Evolutionary conservation across 2,329 filamentous ascomycete species (phyloP).

Genomic region (Teratosphaeria viscida): DNA sequence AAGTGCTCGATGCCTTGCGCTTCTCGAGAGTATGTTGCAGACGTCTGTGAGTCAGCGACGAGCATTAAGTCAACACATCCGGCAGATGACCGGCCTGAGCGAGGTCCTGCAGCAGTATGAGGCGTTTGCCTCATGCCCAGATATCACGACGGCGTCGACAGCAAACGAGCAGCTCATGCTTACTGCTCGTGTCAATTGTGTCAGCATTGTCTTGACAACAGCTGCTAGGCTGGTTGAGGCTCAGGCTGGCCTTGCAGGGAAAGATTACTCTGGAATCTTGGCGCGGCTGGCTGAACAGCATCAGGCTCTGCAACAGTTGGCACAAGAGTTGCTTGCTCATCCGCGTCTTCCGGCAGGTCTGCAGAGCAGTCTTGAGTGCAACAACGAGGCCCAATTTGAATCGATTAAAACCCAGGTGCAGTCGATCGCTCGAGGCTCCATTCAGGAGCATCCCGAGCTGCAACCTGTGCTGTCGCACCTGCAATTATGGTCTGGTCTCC

Average conservation of each 20-base stretch:
- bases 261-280: neutral
- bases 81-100: neutral
- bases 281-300: neutral
- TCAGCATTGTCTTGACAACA: neutral
- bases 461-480: conserved; percentile 13
- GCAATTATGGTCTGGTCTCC: conserved; percentile 18
- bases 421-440: neutral
- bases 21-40: conserved; percentile 75
- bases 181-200: neutral
- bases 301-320: neutral
- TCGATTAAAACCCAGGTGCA: neutral
- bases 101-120: conserved; percentile 1
- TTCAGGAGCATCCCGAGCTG: conserved; percentile 7
- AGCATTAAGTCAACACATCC: neutral
- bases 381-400: neutral
- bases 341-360: neutral
- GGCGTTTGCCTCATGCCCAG: conserved; percentile 4
- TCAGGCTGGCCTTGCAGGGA: neutral
- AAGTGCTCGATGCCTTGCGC: conserved; percentile 66
- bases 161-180: neutral
- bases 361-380: neutral
- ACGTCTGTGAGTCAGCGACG: conserved; percentile 15
- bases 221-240: neutral
- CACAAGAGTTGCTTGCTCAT: neutral
- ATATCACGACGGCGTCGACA: neutral